Conservation (phyloP, 192 early-diverging fungal species). For the Gamsiella multidivaricata region DNA sequence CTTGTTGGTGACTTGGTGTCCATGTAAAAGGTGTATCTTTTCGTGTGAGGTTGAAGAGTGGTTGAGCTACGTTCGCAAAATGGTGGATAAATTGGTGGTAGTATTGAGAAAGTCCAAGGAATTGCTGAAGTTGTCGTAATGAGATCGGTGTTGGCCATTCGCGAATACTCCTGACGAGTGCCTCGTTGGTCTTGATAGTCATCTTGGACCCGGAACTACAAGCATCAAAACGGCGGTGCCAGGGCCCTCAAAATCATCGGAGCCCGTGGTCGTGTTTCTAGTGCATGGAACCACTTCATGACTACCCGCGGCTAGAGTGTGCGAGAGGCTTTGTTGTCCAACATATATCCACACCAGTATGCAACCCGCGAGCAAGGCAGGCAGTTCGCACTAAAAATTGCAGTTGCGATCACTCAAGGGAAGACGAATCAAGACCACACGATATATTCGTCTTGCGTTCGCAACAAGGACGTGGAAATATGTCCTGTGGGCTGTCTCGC, state of each 20-base stretch:
- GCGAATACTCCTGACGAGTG: not conserved
- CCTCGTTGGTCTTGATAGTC: not conserved
- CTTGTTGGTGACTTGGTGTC: not conserved
- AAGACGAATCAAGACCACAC: conserved; percentile 4
- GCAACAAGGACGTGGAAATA: conserved; percentile 24
- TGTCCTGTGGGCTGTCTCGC: conserved; percentile 13
- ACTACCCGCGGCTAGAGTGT: conserved; percentile 7
- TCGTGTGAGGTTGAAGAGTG: not conserved
- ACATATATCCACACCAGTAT: not conserved
- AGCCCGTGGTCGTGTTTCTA: not conserved
- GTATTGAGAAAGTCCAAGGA: not conserved
- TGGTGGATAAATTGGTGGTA: not conserved
- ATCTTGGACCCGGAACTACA: conserved; percentile 4
- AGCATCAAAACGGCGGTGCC: not conserved
- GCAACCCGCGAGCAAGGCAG: not conserved
- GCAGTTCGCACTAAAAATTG: conserved; percentile 8
- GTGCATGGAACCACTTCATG: conserved; percentile 9
- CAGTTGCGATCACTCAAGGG: not conserved
- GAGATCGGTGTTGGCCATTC: not conserved
- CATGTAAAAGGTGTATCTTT: not conserved
- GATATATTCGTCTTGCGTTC: not conserved
- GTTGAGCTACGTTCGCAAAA: not conserved
- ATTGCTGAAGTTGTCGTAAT: not conserved
- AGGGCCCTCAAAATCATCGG: not conserved
- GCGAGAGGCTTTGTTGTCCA: not conserved